Conservation (phyloP, 352 stramenopile species). For the Globisporangium paroecandrum region DNA sequence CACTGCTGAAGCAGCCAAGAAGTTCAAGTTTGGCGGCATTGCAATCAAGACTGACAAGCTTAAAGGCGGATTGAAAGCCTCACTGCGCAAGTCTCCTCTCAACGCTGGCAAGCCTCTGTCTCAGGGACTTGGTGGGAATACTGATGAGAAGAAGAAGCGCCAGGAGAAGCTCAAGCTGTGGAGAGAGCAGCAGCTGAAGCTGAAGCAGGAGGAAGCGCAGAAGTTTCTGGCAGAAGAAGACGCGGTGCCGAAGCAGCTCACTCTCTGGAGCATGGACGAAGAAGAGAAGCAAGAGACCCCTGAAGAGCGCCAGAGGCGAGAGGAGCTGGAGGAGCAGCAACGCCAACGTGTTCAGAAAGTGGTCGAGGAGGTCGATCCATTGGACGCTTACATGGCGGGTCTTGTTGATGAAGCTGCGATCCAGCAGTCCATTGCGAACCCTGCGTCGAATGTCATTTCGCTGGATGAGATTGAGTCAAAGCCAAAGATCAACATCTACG, state of each 20-base stretch:
- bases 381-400: slow-evolving; percentile 87
- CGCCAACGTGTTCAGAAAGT: slow-evolving; percentile 66
- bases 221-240: slow-evolving; percentile 74
- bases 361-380: slow-evolving; percentile 74
- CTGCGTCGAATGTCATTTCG: slow-evolving; percentile 80
- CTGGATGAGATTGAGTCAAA: slow-evolving; percentile 77
- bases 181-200: slow-evolving; percentile 58
- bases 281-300: slow-evolving; percentile 58
- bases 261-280: slow-evolving; percentile 60
- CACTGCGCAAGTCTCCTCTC: slow-evolving; percentile 13
- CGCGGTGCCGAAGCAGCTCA: slow-evolving; percentile 58
- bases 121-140: neutral
- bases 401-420: slow-evolving; percentile 76
- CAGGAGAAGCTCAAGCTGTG: slow-evolving; percentile 53
- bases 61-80: slow-evolving; percentile 20
- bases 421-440: slow-evolving; percentile 64
- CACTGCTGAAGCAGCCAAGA: slow-evolving; percentile 29
- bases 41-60: slow-evolving; percentile 48
- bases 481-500: slow-evolving; percentile 83
- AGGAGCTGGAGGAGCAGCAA: slow-evolving; percentile 43
- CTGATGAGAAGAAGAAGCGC: slow-evolving; percentile 42
- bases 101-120: slow-evolving; percentile 2
- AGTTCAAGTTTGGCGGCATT: slow-evolving; percentile 70
- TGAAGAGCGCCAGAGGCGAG: slow-evolving; percentile 47
- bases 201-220: slow-evolving; percentile 53